Evolutionary conservation across 345 rosid genomes (phyloP), one percentile per base, ranked within the genome.

Genomic region (Moricandia arvensis): DNA sequence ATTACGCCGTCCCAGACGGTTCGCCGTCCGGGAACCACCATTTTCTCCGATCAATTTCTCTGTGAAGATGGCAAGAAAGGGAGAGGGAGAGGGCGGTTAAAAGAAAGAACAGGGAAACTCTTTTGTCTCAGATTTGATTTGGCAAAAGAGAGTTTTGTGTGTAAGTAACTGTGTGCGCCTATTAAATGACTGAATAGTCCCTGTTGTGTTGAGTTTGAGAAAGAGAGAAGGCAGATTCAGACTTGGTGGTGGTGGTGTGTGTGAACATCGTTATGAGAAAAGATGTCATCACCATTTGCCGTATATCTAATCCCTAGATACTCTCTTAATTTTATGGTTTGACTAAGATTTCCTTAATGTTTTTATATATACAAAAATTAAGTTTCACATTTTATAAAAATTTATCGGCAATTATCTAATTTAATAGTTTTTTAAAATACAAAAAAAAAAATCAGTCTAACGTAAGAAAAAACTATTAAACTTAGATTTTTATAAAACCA

Each of bases 1-100:
- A 90, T 68, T 9, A 90, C 89, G 8, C 69, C 53, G 78, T 89
- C 90, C 96, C 93, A 89, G 27, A 87, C 77, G 73, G 81, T 75
- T 68, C 64, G 74, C 65, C 79, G 83, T 55, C 76, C 75, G 58
- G 43, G 69, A 72, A 57, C 74, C 81, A 69, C 84, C 86, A 86
- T 84, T 51, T 16, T 37, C 7, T 13, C 68, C 66, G 71, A 4
- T 38, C 16, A 47, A 33, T 35, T 8, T 69, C 74, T 21, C 49
- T 12, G 33, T 10, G 29, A 51, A 11, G n/a, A 34, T 11, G 26
- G 26, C n/a, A n/a, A 63, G 31, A 17, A 17, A n/a, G 51, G 13
- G 34, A 58, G 64, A 59, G 38, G 15, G 30, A 37, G 30, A 63
- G 8, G 55, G 77, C 81, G 77, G 81, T 60, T 72, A 49, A 72